Evolutionary conservation across 1,139 yeast species (phyloP).

Genomic region (Taiozyma sp.): DNA sequence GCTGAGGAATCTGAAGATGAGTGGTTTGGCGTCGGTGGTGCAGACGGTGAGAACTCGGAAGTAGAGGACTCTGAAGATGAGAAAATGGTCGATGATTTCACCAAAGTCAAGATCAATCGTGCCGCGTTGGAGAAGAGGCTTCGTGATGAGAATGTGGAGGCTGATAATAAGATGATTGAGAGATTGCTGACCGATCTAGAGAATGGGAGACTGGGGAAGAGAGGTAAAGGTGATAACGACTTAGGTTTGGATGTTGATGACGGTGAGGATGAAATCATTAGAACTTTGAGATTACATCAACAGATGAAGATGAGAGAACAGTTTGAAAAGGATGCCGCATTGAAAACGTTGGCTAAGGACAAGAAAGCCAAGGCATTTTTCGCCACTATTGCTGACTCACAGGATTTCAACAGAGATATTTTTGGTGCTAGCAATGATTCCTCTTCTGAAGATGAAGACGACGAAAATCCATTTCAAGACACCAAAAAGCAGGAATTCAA

Average conservation of each 20-base stretch:
- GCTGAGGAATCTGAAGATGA: conserved; percentile 98
- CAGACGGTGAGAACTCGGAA: conserved; percentile 66
- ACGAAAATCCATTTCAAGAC: conserved; percentile 18
- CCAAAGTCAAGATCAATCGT: conserved; percentile 54
- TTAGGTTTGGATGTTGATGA: conserved; percentile 64
- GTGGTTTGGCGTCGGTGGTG: conserved; percentile 89
- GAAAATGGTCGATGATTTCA: conserved; percentile 72
- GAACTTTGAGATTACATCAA: conserved; percentile 40
- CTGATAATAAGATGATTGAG: conserved; percentile 69
- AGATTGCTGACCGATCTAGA: conserved; percentile 77
- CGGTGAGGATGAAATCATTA: conserved; percentile 57
- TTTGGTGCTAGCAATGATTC: conserved; percentile 9
- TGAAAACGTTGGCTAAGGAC: conserved; percentile 44
- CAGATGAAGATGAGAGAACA: conserved; percentile 49
- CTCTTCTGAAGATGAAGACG: conserved; percentile 17
- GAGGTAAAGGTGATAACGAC: conserved; percentile 45
- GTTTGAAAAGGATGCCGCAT: conserved; percentile 48
- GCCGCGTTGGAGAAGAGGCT: conserved; percentile 57
- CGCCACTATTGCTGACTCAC: conserved; percentile 54
- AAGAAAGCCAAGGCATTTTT: conserved; percentile 73
- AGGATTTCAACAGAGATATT: conserved; percentile 19
- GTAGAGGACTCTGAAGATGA: conserved; percentile 75
- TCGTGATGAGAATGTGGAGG: conserved; percentile 62
- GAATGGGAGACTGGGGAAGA: conserved; percentile 73
- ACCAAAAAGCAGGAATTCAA: conserved; percentile 16